A percentile compares a stretch with the other conserved stretches of the same genome.
phyloP scores from a whole-genome alignment of 176 grass and related monocot species.

The Oryza nivara region DNA sequence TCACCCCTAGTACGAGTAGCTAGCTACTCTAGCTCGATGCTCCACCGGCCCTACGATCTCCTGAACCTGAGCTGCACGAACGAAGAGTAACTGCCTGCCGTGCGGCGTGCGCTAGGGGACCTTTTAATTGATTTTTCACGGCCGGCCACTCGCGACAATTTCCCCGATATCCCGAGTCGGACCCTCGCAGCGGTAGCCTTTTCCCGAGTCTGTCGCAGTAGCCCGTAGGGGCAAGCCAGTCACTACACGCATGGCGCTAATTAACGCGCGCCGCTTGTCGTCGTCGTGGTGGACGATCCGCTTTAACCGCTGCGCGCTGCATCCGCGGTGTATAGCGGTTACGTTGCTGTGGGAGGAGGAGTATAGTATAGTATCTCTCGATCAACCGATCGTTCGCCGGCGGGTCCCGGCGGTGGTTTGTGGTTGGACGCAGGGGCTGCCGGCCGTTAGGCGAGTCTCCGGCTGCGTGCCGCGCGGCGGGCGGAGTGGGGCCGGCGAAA shows the following conservation, averaged over 20 bases:
- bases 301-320: too few species aligned
- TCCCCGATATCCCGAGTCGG: background rate
- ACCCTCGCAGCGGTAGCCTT: constrained; percentile 33
- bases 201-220: constrained; percentile 25
- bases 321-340: background rate
- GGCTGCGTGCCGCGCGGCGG: background rate
- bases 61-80: background rate
- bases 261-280: background rate
- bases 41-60: background rate
- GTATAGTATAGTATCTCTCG: background rate
- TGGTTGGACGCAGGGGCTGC: constrained; percentile 34
- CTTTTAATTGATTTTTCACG: background rate
- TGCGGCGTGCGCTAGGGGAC: constrained; percentile 7
- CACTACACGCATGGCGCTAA: background rate
- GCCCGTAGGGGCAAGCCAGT: constrained; percentile 44
- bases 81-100: constrained; percentile 12
- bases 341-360: background rate
- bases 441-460: constrained; percentile 48
- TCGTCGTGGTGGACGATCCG: background rate
- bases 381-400: constrained; percentile 5
- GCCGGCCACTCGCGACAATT: background rate
- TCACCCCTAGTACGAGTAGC: too few species aligned
- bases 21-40: background rate
- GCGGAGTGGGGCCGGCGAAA: constrained; percentile 46
- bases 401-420: constrained; percentile 35